phyloP scores from a whole-genome alignment of 2,329 filamentous ascomycete species.

The Coniochaeta sp. region DNA sequence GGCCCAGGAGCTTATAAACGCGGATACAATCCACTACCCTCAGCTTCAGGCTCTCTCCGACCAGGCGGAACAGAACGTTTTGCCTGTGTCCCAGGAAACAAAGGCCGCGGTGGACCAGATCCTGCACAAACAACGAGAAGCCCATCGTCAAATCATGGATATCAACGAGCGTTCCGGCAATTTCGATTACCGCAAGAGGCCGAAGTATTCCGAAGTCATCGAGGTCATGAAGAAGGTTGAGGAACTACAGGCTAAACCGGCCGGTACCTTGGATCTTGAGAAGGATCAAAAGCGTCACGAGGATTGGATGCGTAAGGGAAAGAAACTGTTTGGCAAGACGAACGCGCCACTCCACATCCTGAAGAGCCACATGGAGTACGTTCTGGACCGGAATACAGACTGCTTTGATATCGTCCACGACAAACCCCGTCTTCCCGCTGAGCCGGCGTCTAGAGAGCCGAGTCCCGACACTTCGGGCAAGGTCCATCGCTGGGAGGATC shows the following conservation, averaged over 20 bases:
- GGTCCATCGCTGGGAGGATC: conserved; percentile 50
- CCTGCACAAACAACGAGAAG: conserved; percentile 89
- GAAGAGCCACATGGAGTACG: conserved; percentile 88
- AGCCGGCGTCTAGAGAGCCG: conserved; percentile 82
- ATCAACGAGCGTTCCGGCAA: conserved; percentile 73
- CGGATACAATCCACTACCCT: conserved; percentile 85
- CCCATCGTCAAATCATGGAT: conserved; percentile 78
- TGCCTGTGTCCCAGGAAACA: conserved; percentile 79
- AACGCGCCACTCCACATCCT: conserved; percentile 96
- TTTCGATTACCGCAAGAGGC: conserved; percentile 68
- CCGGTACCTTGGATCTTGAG: conserved; percentile 85
- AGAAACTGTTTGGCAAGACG: conserved; percentile 95
- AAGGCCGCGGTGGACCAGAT: conserved; percentile 81
- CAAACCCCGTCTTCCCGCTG: conserved; percentile 80
- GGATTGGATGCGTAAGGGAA: conserved; percentile 98
- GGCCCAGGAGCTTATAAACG: conserved; percentile 85
- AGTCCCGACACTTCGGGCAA: conserved; percentile 37
- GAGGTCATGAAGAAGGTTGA: conserved; percentile 82
- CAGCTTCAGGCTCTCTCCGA: conserved; percentile 86
- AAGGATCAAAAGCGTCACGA: conserved; percentile 92
- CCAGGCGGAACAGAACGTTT: conserved; percentile 60
- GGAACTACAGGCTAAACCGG: conserved; percentile 86
- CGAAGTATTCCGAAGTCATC: conserved; percentile 82
- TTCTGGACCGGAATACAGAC: conserved; percentile 78
- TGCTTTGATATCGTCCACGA: conserved; percentile 86